Percentiles rank a stretch among this genome's conserved stretches.
Conservation (phyloP, 441 rosid species). For the Erodium moschatum region DNA sequence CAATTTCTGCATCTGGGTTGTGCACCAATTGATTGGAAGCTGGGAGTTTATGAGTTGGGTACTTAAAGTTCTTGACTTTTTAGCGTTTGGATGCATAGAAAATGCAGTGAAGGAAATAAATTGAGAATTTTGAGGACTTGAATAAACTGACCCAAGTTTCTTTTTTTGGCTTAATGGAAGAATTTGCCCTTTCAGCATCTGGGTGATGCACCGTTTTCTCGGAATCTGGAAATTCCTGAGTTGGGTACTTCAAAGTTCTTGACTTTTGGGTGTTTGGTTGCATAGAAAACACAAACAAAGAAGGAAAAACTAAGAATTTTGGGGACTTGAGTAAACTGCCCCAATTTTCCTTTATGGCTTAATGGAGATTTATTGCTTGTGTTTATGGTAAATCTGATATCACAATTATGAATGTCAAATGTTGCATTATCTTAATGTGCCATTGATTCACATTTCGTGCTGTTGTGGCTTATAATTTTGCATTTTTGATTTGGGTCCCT, state of each 20-base stretch:
- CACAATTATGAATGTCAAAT: too few species aligned
- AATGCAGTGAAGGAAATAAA: neutral
- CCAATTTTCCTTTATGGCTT: neutral
- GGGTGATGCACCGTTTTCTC: neutral
- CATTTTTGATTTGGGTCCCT: conserved; percentile 11
- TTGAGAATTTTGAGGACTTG: neutral
- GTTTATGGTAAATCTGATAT: too few species aligned
- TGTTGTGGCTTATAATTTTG: neutral
- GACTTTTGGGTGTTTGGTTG: conserved; percentile 2
- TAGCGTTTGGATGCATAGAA: neutral
- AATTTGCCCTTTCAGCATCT: neutral
- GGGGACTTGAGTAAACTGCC: neutral
- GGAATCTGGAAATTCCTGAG: too few species aligned
- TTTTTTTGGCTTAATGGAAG: neutral
- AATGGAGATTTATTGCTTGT: neutral
- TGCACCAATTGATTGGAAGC: neutral
- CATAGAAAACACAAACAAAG: neutral
- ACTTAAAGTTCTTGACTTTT: neutral
- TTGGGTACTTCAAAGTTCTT: neutral
- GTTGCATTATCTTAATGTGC: too few species aligned
- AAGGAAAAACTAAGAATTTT: neutral
- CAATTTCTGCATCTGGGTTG: neutral
- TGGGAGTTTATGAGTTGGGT: neutral
- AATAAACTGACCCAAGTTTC: neutral
- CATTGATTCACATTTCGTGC: too few species aligned